Evolutionary conservation across 768 basidiomycete species (phyloP).

Genomic region (Tephrocybe sp.): DNA sequence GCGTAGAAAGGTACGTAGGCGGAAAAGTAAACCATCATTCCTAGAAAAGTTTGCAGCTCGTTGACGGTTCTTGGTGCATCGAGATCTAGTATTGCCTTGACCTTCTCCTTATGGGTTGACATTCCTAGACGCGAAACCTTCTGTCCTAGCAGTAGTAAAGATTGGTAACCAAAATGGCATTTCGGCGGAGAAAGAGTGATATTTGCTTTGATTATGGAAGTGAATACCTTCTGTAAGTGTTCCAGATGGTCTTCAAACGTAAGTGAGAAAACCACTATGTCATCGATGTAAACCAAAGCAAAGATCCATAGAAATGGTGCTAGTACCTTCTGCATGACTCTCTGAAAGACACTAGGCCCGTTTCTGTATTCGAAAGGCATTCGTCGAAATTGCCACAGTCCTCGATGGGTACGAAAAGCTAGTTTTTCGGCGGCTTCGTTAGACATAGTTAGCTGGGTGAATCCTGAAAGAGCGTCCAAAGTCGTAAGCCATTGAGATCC

Average conservation of each 20-base stretch:
- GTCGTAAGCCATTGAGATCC: slow-evolving; percentile 31
- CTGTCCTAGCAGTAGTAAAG: slow-evolving; percentile 27
- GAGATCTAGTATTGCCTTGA: too few relatives aligned
- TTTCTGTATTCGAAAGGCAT: too few relatives aligned
- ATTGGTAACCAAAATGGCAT: slow-evolving; percentile 32
- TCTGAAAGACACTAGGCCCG: slow-evolving; percentile 37
- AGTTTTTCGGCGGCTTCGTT: slow-evolving; percentile 24
- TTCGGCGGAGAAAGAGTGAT: slow-evolving; percentile 34
- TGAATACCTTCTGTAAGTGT: slow-evolving; percentile 28
- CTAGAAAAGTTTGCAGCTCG: too few relatives aligned
- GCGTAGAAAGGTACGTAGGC: too few relatives aligned
- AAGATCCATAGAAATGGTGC: slow-evolving; percentile 37
- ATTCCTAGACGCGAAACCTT: too few relatives aligned
- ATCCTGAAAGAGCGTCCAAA: slow-evolving; percentile 35
- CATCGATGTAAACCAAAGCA: slow-evolving; percentile 39
- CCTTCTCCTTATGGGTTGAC: too few relatives aligned
- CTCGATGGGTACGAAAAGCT: too few relatives aligned
- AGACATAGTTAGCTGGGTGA: slow-evolving; percentile 33
- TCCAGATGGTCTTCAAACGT: slow-evolving; percentile 27
- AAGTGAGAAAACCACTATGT: slow-evolving; percentile 35
- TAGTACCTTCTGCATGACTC: slow-evolving; percentile 36
- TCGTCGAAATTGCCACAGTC: too few relatives aligned
- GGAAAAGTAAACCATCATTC: too few relatives aligned
- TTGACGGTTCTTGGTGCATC: too few relatives aligned
- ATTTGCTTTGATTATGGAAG: slow-evolving; percentile 22